Base-by-base conservation (phyloP, 257 asterid genomes). In the Solanum clarkiae region DNA sequence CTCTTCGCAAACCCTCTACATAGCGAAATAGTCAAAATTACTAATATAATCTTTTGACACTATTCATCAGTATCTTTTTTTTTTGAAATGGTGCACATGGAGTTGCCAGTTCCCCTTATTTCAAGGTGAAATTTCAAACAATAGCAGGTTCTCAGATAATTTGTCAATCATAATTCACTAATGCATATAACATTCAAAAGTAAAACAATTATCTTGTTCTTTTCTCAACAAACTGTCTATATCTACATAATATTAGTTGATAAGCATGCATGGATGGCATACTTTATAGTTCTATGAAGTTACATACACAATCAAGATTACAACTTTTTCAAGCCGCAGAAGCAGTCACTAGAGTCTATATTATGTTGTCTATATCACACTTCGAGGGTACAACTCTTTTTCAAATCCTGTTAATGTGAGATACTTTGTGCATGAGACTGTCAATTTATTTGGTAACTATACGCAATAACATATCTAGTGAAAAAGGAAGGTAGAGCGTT, bases 41-140 rank as follows among this genome's bases (percentile, higher is more conserved):
- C 29, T 26, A 26, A 26, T 26, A 26, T 26, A 26, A 26, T 26
- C 26, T 26, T 26, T 26, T 26, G 29, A 26, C 29, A 26, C 29
- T 26, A 2, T 26, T 26, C 29, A 26, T 26, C 29, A 26, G 29
- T 69, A 69, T 40, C 9, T 8, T n/a, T n/a, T 45, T 74, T 45
- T 1, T 26, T 26, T 26, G 1, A 69, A 72, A 59, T 47, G 18
- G n/a, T 24, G 42, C 59, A 74, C 40, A 4, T 45, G 81, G 59
- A 22, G 40, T 74, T 22, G 22, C 22, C n/a, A 74, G 20, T 45
- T 47, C 14, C 81, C 15, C 59, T 74, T 74, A 74, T n/a, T 74
- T 22, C 60, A 74, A 74, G 82, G 82, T 77, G 17, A 77, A 77
- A 77, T 4, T 77, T 51, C 82, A 77, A 75, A 75, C 13, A 60